Conservation (phyloP, 352 stramenopile genomes). For the Pythium folliculosum region DNA sequence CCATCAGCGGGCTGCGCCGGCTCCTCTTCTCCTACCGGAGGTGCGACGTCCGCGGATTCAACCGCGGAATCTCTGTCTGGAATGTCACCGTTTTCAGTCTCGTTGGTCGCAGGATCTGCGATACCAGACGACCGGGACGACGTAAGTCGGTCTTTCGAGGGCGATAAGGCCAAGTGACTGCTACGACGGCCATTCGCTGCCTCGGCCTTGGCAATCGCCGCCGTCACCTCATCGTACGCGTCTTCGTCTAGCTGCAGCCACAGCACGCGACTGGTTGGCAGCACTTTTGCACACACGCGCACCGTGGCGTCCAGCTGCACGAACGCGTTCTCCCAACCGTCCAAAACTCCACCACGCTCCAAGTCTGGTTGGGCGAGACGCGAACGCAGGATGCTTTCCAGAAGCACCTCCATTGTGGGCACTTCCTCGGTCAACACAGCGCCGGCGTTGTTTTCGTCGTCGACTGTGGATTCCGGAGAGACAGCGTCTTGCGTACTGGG, state of each 20-base stretch:
- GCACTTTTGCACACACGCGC: slow-evolving; percentile 37
- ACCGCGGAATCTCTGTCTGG: background rate
- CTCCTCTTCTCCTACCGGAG: slow-evolving; percentile 5
- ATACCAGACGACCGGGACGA: slow-evolving; percentile 9
- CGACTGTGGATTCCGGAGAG: background rate
- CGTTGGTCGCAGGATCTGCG: background rate
- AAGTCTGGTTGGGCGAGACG: slow-evolving; percentile 62
- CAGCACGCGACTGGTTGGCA: slow-evolving; percentile 51
- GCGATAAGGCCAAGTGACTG: background rate
- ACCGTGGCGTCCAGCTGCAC: slow-evolving; percentile 42
- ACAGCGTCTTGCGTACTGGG: background rate
- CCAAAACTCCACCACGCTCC: slow-evolving; percentile 66
- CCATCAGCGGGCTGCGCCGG: slow-evolving; percentile 36
- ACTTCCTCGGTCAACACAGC: background rate
- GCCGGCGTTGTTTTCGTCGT: background rate
- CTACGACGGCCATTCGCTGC: background rate
- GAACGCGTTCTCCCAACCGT: slow-evolving; percentile 71
- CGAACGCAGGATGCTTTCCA: slow-evolving; percentile 67
- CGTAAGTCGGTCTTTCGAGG: slow-evolving; percentile 8
- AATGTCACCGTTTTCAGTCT: background rate
- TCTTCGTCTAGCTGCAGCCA: slow-evolving; percentile 72
- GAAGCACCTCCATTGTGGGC: slow-evolving; percentile 36
- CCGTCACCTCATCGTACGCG: slow-evolving; percentile 55
- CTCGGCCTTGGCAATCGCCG: slow-evolving; percentile 13
- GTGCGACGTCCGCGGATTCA: background rate